These are phyloP conservation scores for Chrysochromulina tobinii DNA, from an alignment of 78 protist species.

Conservation along the genomic window DNA sequence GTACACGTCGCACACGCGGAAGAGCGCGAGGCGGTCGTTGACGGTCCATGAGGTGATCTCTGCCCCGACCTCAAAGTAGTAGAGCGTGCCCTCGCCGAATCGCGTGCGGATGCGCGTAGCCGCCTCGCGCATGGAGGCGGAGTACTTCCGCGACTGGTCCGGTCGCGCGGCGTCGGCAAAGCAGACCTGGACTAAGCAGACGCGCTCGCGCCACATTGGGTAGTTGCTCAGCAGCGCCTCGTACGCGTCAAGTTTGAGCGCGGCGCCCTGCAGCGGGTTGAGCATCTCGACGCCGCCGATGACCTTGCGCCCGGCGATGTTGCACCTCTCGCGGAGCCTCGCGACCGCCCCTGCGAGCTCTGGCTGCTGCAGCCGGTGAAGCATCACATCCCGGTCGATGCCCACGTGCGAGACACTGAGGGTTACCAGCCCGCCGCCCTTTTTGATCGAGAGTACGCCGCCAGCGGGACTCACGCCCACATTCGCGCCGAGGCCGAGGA, in stretches of 20 bases:
- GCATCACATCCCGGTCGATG: not conserved
- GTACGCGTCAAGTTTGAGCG: not conserved
- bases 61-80: not conserved
- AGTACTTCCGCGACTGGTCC: not conserved
- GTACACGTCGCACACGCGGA: not conserved
- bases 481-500: conserved; percentile 1
- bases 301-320: not conserved
- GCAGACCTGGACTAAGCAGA: not conserved
- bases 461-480: not conserved
- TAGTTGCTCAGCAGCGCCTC: not conserved
- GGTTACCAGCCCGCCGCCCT: not conserved
- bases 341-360: not conserved
- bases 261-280: not conserved
- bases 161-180: not conserved
- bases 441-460: not conserved
- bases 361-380: not conserved
- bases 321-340: not conserved
- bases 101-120: not conserved
- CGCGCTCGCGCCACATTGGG: not conserved
- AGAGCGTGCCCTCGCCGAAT: not conserved
- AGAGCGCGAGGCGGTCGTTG: conserved; percentile 19
- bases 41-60: not conserved
- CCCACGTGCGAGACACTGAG: not conserved
- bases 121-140: not conserved
- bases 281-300: conserved; percentile 28